Conservation (phyloP, 129 eudicot genomes). For the Helichrysum umbraculigerum region DNA sequence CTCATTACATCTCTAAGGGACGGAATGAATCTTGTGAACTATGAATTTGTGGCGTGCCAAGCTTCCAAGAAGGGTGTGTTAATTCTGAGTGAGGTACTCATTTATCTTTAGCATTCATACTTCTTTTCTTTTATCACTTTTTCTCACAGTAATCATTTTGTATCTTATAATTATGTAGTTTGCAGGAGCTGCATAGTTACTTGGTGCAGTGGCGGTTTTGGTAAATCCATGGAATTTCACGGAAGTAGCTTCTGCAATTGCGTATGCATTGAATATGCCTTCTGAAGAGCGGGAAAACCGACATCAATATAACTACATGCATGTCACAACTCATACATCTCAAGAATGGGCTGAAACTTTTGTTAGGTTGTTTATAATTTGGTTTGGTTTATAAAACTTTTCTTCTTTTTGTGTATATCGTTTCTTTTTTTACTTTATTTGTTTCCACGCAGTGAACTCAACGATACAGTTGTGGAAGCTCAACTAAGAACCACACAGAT, state of each 20-base stretch:
- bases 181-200: constrained; percentile 96
- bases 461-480: constrained; percentile 76
- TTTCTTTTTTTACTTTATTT: background rate
- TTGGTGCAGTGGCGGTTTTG: constrained; percentile 87
- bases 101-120: background rate
- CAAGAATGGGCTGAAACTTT: constrained; percentile 97
- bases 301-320: constrained; percentile 70
- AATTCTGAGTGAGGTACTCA: constrained; percentile 77
- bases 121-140: background rate
- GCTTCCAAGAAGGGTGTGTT: constrained; percentile 82
- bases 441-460: constrained; percentile 57
- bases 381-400: background rate
- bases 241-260: constrained; percentile 79
- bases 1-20: constrained; percentile 86
- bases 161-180: constrained; percentile 43
- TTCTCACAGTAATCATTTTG: background rate
- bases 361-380: constrained; percentile 49
- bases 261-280: constrained; percentile 76
- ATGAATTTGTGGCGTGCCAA: constrained; percentile 95
- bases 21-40: constrained; percentile 91
- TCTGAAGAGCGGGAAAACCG: constrained; percentile 83
- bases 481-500: constrained; percentile 68
- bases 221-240: constrained; percentile 85
- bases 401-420: background rate
- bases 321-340: constrained; percentile 81